Conservation (phyloP, 768 basidiomycete species). For the Rhodotorula taiwanensis region DNA sequence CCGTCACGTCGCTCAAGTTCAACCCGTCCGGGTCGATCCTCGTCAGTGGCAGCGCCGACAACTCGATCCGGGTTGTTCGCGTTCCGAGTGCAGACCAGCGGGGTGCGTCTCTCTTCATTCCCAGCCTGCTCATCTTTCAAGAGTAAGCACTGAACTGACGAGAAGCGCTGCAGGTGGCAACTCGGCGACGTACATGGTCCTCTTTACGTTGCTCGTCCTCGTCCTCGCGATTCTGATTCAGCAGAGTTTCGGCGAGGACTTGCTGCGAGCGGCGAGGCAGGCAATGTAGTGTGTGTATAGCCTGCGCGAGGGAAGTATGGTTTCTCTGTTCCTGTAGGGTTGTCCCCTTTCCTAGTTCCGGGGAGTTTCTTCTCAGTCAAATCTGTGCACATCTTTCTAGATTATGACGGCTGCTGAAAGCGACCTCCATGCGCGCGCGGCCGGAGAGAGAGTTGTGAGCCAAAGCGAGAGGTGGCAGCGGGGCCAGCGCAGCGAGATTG, state of each 20-base stretch:
- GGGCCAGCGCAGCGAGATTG: no score
- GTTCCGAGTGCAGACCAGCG: conserved; percentile 50
- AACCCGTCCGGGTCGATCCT: conserved; percentile 73
- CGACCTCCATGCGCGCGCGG: no score
- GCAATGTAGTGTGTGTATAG: not conserved
- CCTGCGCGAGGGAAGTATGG: no score
- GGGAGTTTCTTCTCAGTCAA: no score
- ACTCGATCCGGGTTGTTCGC: conserved; percentile 69
- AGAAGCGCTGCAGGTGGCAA: not conserved
- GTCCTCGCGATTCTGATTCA: conserved; percentile 12
- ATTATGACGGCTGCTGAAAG: no score
- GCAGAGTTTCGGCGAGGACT: conserved; percentile 3
- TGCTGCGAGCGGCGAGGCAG: not conserved
- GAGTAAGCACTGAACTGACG: no score
- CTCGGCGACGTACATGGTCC: conserved; percentile 8
- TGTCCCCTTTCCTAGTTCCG: no score
- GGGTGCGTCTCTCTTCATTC: not conserved
- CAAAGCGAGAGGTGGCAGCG: no score
- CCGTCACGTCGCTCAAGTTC: conserved; percentile 81
- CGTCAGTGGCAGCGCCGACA: conserved; percentile 85
- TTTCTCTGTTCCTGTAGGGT: no score
- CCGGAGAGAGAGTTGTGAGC: no score
- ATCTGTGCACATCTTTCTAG: no score
- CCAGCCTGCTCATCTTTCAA: not conserved
- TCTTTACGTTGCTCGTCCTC: conserved; percentile 10